Evolutionary conservation across 495 filamentous ascomycete species (phyloP), one percentile per base, ranked within the genome.

Genomic region (Astrothelium macrocarpum): DNA sequence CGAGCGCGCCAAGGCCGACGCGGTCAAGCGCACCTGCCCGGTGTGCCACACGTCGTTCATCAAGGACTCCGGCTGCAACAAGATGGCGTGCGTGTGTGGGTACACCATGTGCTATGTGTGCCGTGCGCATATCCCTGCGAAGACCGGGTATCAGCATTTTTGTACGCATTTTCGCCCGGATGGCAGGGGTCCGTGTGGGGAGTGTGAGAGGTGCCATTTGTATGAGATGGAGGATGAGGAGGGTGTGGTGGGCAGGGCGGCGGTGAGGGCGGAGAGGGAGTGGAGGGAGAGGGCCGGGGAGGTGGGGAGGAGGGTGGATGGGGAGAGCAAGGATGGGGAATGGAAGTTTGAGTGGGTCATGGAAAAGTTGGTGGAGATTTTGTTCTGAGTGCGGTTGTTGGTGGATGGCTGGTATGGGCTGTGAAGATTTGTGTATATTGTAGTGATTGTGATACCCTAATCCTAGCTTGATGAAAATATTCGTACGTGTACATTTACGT

Each of bases 71-170:
- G 94, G 94, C 65, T 98, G 94, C 80, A 98, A 98, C 77, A 97
- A 96, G 73, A 76, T 98, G 18, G 92, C 89, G n/a, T 98, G 94
- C 72, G 82, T 90, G n/a, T 98, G 94, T 73, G 92, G 94, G 0
- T 98, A 97, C 75, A 86, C 87, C 64, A 98, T 98, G 94, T 98
- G 94, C 77, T 97, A 95, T 65, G 82, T 95, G 45, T 95, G 89
- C 71, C 87, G 89, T 29, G 78, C 81, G 65, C 76, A 80, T 53
- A 76, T 82, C 36, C 53, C 58, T 18, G 68, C 78, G 76, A 53
- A 77, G 68, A 82, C 89, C 67, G 88, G 91, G 7, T 97, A 98
- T 70, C 76, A 82, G 29, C 94, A 98, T 73, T 98, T 96, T 69
- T 98, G 94, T 71, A 84, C 96, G 68, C 94, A 98, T 74, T 97